phyloP scores from a whole-genome alignment of 2,329 filamentous ascomycete species.

The Colletotrichum lupini region DNA sequence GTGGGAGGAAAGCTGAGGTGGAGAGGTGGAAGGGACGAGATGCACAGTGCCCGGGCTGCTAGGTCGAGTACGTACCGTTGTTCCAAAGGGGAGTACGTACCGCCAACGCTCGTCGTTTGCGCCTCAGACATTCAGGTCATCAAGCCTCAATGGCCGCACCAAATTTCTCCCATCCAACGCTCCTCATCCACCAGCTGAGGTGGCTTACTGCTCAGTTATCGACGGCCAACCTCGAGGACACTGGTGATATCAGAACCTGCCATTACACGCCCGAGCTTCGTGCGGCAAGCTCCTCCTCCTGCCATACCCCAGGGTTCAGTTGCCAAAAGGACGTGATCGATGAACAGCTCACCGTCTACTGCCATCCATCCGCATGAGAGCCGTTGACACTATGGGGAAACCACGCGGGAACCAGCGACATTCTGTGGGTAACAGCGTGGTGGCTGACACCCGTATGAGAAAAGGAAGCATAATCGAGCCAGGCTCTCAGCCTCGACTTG shows the following conservation, averaged over 20 bases:
- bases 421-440: neutral
- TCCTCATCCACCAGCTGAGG: neutral
- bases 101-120: neutral
- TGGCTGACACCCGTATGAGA: neutral
- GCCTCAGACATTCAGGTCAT: neutral
- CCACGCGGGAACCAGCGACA: neutral
- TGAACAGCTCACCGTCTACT: neutral
- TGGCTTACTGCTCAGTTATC: neutral
- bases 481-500: neutral
- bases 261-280: neutral
- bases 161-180: neutral
- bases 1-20: neutral
- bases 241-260: neutral
- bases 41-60: neutral
- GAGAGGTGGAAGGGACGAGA: neutral
- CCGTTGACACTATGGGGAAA: slow-evolving; percentile 18
- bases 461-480: neutral
- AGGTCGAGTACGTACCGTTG: neutral
- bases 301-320: neutral
- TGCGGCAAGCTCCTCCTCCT: neutral
- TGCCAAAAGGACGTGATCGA: neutral
- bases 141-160: slow-evolving; percentile 7
- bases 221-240: neutral
- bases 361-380: neutral
- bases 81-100: neutral